phyloP scores from a whole-genome alignment of 208 protist species.

The Endotrypanum monterogeii region DNA sequence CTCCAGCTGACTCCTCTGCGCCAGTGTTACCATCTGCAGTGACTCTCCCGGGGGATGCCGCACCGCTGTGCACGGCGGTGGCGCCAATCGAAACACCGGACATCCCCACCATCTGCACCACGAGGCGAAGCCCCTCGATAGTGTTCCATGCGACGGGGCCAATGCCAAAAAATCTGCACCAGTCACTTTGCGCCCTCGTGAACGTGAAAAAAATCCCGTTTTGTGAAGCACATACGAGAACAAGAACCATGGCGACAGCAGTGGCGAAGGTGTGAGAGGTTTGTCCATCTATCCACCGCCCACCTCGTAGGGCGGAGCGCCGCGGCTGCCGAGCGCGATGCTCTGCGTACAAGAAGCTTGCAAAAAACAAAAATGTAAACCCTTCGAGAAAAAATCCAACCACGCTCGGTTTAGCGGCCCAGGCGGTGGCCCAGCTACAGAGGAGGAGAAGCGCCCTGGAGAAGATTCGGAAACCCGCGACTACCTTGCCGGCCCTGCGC shows the following conservation, averaged over 20 bases:
- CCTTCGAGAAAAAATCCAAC: constrained; percentile 25
- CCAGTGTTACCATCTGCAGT: neutral
- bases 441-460: constrained; percentile 6
- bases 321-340: neutral
- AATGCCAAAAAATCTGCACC: constrained; percentile 13
- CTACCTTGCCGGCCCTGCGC: neutral
- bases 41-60: neutral
- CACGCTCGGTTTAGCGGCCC: constrained; percentile 16
- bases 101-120: constrained; percentile 27
- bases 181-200: constrained; percentile 2
- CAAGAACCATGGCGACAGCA: neutral
- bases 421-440: constrained; percentile 20
- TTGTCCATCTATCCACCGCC: neutral
- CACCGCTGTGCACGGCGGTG: neutral
- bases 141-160: constrained; percentile 10
- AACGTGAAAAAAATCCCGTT: constrained; percentile 6
- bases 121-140: neutral
- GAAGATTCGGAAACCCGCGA: neutral
- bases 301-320: too few relatives aligned
- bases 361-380: constrained; percentile 14
- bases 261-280: constrained; percentile 2
- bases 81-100: constrained; percentile 4
- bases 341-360: neutral
- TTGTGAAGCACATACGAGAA: constrained; percentile 9
- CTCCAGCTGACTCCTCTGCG: neutral